These are phyloP conservation scores for Selenicereus undatus DNA, from an alignment of 148 eudicot genomes.

Conservation along the genomic window DNA sequence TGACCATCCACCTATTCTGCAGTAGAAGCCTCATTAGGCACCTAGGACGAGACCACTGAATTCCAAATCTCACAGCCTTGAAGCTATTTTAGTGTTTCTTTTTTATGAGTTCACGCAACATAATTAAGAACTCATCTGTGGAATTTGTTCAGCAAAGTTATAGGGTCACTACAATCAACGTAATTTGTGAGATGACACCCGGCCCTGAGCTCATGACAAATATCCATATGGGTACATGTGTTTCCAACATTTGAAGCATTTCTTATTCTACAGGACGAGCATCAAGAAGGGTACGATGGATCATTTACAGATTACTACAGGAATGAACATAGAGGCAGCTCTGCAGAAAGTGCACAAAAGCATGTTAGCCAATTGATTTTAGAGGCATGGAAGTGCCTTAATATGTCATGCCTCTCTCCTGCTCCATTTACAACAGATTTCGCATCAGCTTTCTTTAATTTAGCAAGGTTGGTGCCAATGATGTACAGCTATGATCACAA, in stretches of 20 bases:
- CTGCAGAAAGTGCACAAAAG: background rate
- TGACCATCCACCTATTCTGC: too few species aligned
- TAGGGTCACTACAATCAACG: too few species aligned
- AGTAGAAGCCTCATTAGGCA: too few species aligned
- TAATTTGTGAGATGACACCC: too few species aligned
- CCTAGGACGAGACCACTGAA: too few species aligned
- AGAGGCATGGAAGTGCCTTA: conserved; percentile 1
- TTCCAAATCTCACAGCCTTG: too few species aligned
- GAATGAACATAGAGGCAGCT: background rate
- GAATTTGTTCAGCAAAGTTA: too few species aligned
- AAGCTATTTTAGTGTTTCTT: too few species aligned
- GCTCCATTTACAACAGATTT: background rate
- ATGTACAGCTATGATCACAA: background rate
- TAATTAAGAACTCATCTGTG: too few species aligned
- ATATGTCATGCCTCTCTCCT: background rate
- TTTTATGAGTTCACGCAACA: too few species aligned
- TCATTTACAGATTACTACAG: background rate
- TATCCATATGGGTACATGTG: too few species aligned
- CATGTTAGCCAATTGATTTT: background rate
- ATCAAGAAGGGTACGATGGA: background rate
- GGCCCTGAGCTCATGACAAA: too few species aligned
- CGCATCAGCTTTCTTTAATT: background rate
- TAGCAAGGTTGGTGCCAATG: background rate
- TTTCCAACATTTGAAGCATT: background rate
- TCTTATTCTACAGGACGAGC: background rate